Percentiles rank a stretch among this genome's conserved stretches.
Evolutionary conservation across 345 rosid genomes (phyloP).

Genomic region (Eucalyptus marginata): DNA sequence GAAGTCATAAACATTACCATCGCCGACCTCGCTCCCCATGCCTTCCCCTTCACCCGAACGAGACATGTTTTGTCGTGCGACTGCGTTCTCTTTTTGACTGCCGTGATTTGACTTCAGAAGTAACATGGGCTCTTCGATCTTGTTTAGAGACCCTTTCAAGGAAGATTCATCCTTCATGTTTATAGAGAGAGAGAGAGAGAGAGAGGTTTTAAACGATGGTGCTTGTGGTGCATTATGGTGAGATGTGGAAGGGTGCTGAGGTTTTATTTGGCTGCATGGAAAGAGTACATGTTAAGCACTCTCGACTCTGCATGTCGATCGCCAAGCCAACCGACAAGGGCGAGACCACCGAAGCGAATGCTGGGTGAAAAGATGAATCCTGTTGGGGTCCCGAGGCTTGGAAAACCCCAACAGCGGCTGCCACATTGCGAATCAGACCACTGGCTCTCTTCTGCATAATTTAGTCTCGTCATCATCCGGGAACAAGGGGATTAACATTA

Average conservation of each 20-base stretch:
- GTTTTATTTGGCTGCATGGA: background rate
- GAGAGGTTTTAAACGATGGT: background rate
- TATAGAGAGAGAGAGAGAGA: background rate
- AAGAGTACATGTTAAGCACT: background rate
- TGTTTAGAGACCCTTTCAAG: background rate
- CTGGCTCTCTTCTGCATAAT: background rate
- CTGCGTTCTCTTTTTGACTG: background rate
- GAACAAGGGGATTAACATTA: background rate
- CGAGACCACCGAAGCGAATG: conserved; percentile 78
- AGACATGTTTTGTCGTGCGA: background rate
- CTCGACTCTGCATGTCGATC: background rate
- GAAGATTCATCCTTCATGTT: background rate
- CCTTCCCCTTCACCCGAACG: background rate
- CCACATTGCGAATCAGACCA: background rate
- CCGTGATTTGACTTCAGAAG: background rate
- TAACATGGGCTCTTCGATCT: background rate
- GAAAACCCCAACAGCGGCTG: background rate
- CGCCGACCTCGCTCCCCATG: background rate
- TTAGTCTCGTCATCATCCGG: background rate
- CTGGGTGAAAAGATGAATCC: conserved; percentile 9
- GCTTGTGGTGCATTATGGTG: background rate
- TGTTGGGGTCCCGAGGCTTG: background rate
- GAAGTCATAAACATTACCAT: background rate
- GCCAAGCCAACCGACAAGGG: conserved; percentile 55
- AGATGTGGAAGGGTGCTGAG: background rate